Base-by-base conservation (phyloP, 1,139 yeast genomes). In the Saccharomyces hybrid region DNA sequence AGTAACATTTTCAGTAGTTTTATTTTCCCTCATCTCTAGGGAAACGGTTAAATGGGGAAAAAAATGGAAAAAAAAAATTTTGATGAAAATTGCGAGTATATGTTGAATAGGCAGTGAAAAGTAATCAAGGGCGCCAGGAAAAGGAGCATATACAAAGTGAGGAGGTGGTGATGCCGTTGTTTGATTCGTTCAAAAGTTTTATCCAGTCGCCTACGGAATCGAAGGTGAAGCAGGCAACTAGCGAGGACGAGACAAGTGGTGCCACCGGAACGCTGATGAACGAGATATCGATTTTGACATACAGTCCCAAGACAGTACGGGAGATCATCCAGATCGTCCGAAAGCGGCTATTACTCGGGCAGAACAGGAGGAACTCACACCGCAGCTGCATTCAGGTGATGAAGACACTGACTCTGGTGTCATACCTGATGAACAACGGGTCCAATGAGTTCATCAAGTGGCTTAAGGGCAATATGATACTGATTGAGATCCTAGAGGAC, bases 201-300 rank as follows among this genome's bases (percentile, higher is more conserved):
- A 69, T 64, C 19, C 63, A 60, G 50, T 62, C 67, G 2, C 51
- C 67, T 6, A 67, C 71, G 5, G 69, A 66, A 52, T 46, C 60
- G 11, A 68, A 67, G 55, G 67, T 65, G 7, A 63, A 55, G 52
- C 62, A 61, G 27, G 69, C 69, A 4, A 68, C 71, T 5, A 67
- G 67, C 58, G 70, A 67, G 27, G 59, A 62, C 53, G 70, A 66
- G 50, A 55, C 49, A 14, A 53, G 57, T 19, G 69, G 70, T 28
- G 67, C 69, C 6, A 67, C 68, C 2, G 70, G 69, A 9, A 60
- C 72, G 3, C 54, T 68, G 42, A 68, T 68, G 70, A 67, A 63
- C 55, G 71, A 68, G 54, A 63, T 68, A 7, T 64, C 69, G 13
- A 65, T 67, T 2, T 54, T 68, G 38, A 68, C 71, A 1, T 68